Evolutionary conservation across 495 filamentous ascomycete genomes (phyloP), one percentile per base, ranked within the genome.

Genomic region (Neurospora sublineolata): DNA sequence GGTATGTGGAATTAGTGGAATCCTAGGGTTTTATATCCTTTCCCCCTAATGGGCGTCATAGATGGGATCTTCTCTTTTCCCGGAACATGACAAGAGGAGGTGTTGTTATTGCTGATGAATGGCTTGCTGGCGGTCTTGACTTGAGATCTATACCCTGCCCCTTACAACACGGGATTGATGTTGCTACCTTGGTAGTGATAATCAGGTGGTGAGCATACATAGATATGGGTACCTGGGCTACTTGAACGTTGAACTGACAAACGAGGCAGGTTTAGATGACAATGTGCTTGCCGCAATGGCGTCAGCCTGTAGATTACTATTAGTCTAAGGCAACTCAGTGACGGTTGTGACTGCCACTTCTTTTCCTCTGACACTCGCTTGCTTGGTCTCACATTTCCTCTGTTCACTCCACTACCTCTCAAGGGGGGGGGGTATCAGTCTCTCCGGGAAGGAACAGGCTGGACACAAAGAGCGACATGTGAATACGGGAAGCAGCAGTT

Each of bases 11-110:
- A 67, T 75, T 64, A 18, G 27, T 70, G 74, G 78, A 74, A 76
- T 78, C 76, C 68, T 76, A 80, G 71, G 77, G 76, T 74, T 76
- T 72, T 75, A 77, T 78, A 72, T 78, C 39, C 68, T 73, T 73
- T 46, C 72, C 69, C 52, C 70, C 27, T 12, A 5, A 33, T 18
- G 52, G 27, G 14, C 68, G 75, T 69, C 72, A 77, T 78, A 78
- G 77, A 77, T 75, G 67, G 76, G 60, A 23, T 74, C 72, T 75
- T 40, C 73, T 41, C 68, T 72, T 71, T 70, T 69, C 27, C 27
- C 6, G 14, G 52, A 64, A 64, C 52, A 64, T 27, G 52, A 5
- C 27, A 18, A 18, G 52, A 64, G 52, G 52, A 23, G 52, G 11
- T 64, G 52, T 16, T 64, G 23, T 33, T 36, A 64, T 64, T 33